Evolutionary conservation across 2,329 filamentous ascomycete genomes (phyloP).

Genomic region (Rhynchosporium graminicola): DNA sequence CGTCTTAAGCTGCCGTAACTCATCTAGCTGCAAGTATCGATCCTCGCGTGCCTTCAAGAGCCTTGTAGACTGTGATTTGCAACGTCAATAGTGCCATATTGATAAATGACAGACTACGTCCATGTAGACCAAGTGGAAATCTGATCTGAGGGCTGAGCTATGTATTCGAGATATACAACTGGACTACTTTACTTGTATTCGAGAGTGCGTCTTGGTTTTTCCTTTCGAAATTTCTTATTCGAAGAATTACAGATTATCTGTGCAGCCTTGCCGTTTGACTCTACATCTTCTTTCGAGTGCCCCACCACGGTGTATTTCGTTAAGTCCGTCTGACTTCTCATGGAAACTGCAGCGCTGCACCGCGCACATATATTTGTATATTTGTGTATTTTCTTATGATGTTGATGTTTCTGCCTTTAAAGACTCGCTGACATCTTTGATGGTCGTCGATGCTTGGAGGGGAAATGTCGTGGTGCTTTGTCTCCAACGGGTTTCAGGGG

Average conservation of each 20-base stretch:
- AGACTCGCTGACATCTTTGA: background rate
- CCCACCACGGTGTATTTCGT: no score
- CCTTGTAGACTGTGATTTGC: background rate
- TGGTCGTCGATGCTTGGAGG: background rate
- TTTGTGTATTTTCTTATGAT: background rate
- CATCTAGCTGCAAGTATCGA: background rate
- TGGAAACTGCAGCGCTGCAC: background rate
- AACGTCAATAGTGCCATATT: no score
- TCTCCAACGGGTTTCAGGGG: no score
- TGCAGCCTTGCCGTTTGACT: no score
- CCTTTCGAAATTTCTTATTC: no score
- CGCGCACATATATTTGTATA: background rate
- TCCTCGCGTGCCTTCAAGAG: no score
- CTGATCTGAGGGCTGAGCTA: no score
- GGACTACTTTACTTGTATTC: background rate
- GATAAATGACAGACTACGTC: background rate
- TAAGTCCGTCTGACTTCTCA: background rate
- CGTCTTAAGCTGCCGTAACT: background rate
- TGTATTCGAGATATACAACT: background rate
- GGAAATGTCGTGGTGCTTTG: background rate
- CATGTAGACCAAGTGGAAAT: slow-evolving; percentile 4
- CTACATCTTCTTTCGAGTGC: background rate
- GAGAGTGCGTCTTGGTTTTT: background rate
- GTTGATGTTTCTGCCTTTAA: background rate
- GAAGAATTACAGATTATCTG: no score